Conservation (phyloP, 148 eudicot species). For the Euryodendron excelsum region DNA sequence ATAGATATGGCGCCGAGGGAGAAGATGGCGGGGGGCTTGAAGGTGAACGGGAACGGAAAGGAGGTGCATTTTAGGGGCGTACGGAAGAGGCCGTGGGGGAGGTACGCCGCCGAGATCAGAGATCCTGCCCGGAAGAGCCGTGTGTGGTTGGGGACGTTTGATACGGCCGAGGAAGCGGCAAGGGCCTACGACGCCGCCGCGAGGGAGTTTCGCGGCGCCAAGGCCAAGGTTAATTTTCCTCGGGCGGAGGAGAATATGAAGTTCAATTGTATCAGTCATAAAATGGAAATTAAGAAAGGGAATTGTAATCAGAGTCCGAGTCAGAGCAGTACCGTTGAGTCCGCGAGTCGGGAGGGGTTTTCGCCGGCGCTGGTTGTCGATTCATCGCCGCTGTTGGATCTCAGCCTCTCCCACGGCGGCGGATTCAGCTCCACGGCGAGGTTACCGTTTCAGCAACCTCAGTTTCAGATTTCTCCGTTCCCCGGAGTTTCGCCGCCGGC, state of each 20-base stretch:
- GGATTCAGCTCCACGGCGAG: neutral
- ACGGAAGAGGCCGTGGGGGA: slow-evolving; percentile 64
- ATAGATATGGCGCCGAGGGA: slow-evolving; percentile 13
- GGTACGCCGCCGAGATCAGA: slow-evolving; percentile 73
- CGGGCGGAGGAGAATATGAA: slow-evolving; percentile 14
- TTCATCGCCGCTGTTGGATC: slow-evolving; percentile 31
- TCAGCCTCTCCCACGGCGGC: slow-evolving; percentile 27
- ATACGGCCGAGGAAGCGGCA: slow-evolving; percentile 69
- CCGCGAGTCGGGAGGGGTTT: slow-evolving; percentile 29
- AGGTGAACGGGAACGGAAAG: neutral
- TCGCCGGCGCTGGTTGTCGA: slow-evolving; percentile 26
- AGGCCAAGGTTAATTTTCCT: slow-evolving; percentile 65
- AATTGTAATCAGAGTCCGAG: slow-evolving; percentile 36
- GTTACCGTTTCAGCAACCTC: slow-evolving; percentile 15
- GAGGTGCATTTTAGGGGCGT: slow-evolving; percentile 62
- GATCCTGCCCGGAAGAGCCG: slow-evolving; percentile 62
- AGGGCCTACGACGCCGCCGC: slow-evolving; percentile 71
- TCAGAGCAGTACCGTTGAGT: slow-evolving; percentile 54
- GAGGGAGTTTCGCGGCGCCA: slow-evolving; percentile 58
- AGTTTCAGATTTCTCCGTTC: neutral
- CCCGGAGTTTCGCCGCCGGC: slow-evolving; percentile 22
- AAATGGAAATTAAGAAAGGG: neutral
- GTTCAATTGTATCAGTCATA: neutral
- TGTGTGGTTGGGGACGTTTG: slow-evolving; percentile 75
- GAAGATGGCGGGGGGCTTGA: slow-evolving; percentile 9